Base-by-base conservation (phyloP, 148 eudicot species). In the Oxyria digyna region DNA sequence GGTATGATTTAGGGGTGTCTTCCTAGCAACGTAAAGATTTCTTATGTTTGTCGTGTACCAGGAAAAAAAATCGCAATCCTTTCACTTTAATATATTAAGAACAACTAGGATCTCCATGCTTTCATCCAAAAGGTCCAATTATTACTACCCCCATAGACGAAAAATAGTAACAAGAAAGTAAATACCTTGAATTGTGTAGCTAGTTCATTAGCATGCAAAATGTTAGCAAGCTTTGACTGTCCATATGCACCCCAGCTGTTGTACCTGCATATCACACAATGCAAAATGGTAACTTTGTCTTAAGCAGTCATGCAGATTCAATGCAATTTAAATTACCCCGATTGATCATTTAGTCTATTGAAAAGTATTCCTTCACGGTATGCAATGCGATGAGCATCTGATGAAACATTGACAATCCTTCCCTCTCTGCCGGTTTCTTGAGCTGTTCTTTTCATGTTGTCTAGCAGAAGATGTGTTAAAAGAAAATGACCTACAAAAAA, bases 401-500 rank as follows among this genome's bases (percentile, higher is more conserved):
- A 92, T 74, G 91, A 80, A 55, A 89, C 89, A 74, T 84, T 92
- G 67, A 87, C 91, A 71, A 89, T 84, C 76, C 96, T 84, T 43
- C 96, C 96, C 71, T 84, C 88, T 70, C 69, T 78, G 62, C 83
- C 77, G 32, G 80, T 85, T 72, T 76, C 75, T 59, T 55, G 63
- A 1, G 89, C 83, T 43, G 88, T 84, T 57, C 76, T 85, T 74
- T 87, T 89, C 94, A 89, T 92, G 68, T 73, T 84, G 62, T 87
- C 89, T 74, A 89, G 70, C 68, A 89, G 78, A 73, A 92, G 79
- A 74, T 83, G 69, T 40, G 96, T 83, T 71, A 89, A 72, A 31
- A 92, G 91, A 84, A 92, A 92, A 82, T 92, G 97, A 67, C 97
- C 97, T 87, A 78, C 77, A 81, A 27, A 45, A 57, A 59, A 59